Percentiles rank a stretch among this genome's conserved stretches.
These are phyloP conservation scores for Crithidia thermophila DNA, from an alignment of 208 protist species.

Conservation along the genomic window DNA sequence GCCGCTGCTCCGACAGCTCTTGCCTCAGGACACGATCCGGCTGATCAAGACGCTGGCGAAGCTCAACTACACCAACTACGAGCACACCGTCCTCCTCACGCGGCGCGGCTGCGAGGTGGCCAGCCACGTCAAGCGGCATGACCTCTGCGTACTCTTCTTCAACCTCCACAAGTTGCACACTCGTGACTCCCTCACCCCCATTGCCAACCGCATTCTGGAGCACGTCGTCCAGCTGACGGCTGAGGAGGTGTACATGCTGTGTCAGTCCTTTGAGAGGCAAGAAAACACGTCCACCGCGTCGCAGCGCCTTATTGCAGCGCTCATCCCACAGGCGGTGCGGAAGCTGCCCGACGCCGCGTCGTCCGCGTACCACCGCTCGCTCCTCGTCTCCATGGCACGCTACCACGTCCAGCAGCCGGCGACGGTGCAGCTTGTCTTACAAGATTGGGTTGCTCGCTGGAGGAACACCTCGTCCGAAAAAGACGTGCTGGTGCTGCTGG, in stretches of 20 bases:
- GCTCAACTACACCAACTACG: constrained; percentile 75
- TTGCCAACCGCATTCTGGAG: constrained; percentile 66
- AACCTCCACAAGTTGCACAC: constrained; percentile 78
- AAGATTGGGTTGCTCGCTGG: constrained; percentile 26
- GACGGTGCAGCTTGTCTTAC: constrained; percentile 38
- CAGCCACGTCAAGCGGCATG: constrained; percentile 33
- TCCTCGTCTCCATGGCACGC: constrained; percentile 65
- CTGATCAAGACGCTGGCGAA: constrained; percentile 61
- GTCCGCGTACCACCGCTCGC: constrained; percentile 53
- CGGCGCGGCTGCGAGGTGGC: constrained; percentile 82
- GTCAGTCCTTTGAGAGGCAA: constrained; percentile 65
- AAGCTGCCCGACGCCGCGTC: constrained; percentile 42
- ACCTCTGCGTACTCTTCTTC: constrained; percentile 71
- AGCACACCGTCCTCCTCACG: constrained; percentile 60
- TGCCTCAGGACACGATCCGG: constrained; percentile 36
- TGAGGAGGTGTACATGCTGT: constrained; percentile 59
- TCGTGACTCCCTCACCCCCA: constrained; percentile 74
- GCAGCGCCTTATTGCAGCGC: constrained; percentile 44
- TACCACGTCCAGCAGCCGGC: constrained; percentile 51
- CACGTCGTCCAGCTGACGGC: constrained; percentile 42
- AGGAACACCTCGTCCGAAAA: constrained; percentile 36
- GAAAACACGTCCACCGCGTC: constrained; percentile 62
- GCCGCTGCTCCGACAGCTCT: constrained; percentile 58
- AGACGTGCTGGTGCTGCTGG: constrained; percentile 62
- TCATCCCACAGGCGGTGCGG: constrained; percentile 44